Evolutionary conservation across 305 asterid species (phyloP).

Genomic region (Ilex paraguariensis): DNA sequence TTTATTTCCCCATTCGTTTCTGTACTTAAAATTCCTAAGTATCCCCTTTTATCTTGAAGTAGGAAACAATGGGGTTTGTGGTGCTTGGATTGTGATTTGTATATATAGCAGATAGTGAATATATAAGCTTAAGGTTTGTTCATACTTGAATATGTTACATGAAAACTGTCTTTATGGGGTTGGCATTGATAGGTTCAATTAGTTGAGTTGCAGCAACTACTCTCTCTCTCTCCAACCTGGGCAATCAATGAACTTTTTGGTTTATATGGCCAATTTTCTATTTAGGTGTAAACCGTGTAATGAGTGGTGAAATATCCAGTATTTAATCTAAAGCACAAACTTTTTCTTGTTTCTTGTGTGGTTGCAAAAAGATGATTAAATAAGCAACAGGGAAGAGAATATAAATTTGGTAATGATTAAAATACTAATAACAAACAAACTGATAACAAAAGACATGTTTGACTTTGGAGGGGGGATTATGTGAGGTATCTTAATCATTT

Average conservation of each 20-base stretch:
- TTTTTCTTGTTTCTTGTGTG: conserved; percentile 37
- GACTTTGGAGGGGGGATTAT: conserved; percentile 19
- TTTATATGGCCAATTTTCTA: conserved; percentile 9
- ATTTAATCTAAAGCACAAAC: conserved; percentile 26
- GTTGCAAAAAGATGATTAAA: conserved; percentile 20
- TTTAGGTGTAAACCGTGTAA: conserved; percentile 11
- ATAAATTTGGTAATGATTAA: conserved; percentile 19
- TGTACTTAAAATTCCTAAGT: not conserved
- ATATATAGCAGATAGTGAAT: conserved; percentile 10
- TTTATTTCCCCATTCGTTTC: not conserved
- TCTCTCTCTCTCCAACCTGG: not conserved
- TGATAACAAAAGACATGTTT: conserved; percentile 11
- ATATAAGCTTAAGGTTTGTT: conserved; percentile 1
- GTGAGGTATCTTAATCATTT: conserved; percentile 6
- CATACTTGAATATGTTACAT: not conserved
- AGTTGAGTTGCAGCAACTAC: not conserved
- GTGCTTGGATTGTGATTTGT: conserved; percentile 17
- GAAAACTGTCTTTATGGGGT: too few species aligned
- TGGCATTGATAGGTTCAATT: not conserved
- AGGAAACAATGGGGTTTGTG: conserved; percentile 14
- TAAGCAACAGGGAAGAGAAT: conserved; percentile 16
- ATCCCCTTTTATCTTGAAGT: not conserved
- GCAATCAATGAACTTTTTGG: not conserved
- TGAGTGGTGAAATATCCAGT: conserved; percentile 20
- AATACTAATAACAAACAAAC: conserved; percentile 16